Evolutionary conservation across 1,284 basidiomycete genomes (phyloP), one percentile per base, ranked within the genome.

Genomic region (Ustilago esculenta): DNA sequence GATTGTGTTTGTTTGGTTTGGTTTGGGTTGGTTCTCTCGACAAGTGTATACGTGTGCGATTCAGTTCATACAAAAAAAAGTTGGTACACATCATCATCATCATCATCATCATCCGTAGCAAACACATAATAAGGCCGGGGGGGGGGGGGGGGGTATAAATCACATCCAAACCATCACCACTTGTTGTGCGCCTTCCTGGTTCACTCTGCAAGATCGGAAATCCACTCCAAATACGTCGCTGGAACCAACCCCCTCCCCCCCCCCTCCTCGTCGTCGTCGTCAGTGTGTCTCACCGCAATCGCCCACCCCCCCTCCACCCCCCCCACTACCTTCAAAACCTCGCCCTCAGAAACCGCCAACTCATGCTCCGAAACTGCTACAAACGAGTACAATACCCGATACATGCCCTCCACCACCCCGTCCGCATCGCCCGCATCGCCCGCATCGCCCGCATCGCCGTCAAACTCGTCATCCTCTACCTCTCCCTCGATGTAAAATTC

Each of bases 271-370:
- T 55, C n/a, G n/a, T n/a, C n/a, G n/a, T n/a, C n/a, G n/a, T n/a
- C n/a, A n/a, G n/a, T n/a, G n/a, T n/a, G n/a, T n/a, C n/a, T 70
- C 43, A 56, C 30, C 6, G 64, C 74, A 17, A 76, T 74, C 1
- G 72, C 67, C 74, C 74, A 76, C 0, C 74, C 74, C 11, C 74
- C 74, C 10, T 73, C 68, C 27, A 76, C 36, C 15, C 53, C 56
- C 1, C 74, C 74, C 1, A 76, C 65, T 2, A 76, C 74, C 14
- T 56, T 59, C 7, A 76, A 48, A 4, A 48, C 32, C 23, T 73
- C 68, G 21, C 54, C 74, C 1, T 64, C 42, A n/a, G 45, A 32
- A 1, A 73, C 61, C 4, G 56, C 63, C 34, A 76, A 41, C 39
- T 76, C 74, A 47, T 73, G 71, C n/a, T 66, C 68, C n/a, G 59